Base-by-base conservation (phyloP, 2,329 filamentous ascomycete genomes). In the Cyphellophora attinorum region DNA sequence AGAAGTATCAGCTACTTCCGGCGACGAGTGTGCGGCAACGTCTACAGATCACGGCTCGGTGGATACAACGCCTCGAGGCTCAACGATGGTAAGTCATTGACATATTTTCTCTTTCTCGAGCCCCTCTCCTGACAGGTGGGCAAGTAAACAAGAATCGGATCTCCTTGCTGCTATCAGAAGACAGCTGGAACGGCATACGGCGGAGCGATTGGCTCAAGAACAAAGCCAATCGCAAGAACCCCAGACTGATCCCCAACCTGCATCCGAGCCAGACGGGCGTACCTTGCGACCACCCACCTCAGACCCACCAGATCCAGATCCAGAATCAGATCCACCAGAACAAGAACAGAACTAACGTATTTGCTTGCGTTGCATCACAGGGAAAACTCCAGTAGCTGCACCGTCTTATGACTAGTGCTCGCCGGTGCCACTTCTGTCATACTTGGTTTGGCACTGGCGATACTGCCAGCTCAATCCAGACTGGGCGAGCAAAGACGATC, bases 1-100 rank as follows among this genome's bases (percentile, higher is more conserved):
- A 91, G 49, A 93, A 89, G 54, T 93, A 93, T 47, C 67, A 72
- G 10, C 61, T 95, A 13, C 60, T 95, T 11, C 67, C 68, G 10
- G 81, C 80, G 4, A 78, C 69, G 3, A 89, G 82, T 46, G 85
- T 93, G 4, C 69, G 88, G 40, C 77, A 86, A 51, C 68, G 88
- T 37, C 59, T 94, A 36, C 93, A 93, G 62, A 80, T 93, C 32
- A 85, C 83, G 41, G 83, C 80, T 33, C 62, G 62, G 27, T 94
- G 86, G 86, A 80, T 89, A 41, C 61, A 73, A 38, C 72, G 80
- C 51, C 78, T 85, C 59, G 78, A 86, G 52, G 67, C 67, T 33
- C 67, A 37, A 14, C 31, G 75, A 62, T 84, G 79, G 83, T 88
- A 66, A 72, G 81, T 59, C 33, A 3, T 25, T 13, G 27, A 42